phyloP scores from a whole-genome alignment of 2,329 filamentous ascomycete species.

The Plectosphaerella sp. region DNA sequence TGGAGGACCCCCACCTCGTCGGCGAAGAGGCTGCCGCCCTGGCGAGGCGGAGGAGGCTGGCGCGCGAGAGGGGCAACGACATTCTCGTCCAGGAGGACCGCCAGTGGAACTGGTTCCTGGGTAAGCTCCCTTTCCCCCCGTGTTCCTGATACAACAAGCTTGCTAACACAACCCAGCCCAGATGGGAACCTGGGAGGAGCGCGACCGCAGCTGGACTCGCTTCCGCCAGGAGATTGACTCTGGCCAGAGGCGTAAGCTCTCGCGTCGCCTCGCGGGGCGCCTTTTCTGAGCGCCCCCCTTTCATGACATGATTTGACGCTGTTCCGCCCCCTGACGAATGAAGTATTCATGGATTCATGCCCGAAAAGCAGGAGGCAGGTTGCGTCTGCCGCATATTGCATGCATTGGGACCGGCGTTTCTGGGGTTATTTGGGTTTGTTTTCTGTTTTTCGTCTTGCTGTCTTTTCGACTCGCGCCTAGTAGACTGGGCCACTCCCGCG shows the following conservation, averaged over 20 bases:
- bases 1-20: conserved; percentile 65
- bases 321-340: not conserved
- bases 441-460: not conserved
- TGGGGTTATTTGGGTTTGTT: not conserved
- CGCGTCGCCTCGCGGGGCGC: conserved; percentile 33
- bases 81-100: conserved; percentile 52
- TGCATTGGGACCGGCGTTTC: conserved; percentile 10
- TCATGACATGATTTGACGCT: not conserved
- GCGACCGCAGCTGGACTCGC: conserved; percentile 42
- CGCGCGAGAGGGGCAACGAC: conserved; percentile 50
- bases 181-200: conserved; percentile 45
- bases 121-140: too few relatives aligned
- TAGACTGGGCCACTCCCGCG: too few relatives aligned
- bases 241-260: conserved; percentile 28
- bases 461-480: too few relatives aligned
- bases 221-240: conserved; percentile 33
- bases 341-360: not conserved
- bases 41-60: conserved; percentile 52
- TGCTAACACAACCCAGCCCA: conserved; percentile 31
- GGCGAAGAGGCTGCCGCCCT: conserved; percentile 59
- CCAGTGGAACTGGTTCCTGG: conserved; percentile 56
- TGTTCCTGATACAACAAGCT: not conserved
- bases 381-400: not conserved
- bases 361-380: not conserved
- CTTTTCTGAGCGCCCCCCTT: conserved; percentile 10